Evolutionary conservation across 208 protist genomes (phyloP).

Genomic region (Crithidia expoeki): DNA sequence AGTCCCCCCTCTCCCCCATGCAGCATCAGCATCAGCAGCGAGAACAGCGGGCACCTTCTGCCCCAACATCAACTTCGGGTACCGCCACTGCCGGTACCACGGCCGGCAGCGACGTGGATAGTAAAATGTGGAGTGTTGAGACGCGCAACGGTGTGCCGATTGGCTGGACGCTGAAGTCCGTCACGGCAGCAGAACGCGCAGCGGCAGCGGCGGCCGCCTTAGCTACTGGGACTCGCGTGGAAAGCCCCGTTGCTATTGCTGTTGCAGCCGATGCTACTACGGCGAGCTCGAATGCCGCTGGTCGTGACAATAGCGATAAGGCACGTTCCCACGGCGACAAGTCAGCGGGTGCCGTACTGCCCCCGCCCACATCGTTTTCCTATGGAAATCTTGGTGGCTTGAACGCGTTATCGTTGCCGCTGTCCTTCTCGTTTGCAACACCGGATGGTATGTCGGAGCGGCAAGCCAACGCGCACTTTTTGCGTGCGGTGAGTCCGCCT

Average conservation of each 20-base stretch:
- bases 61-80: conserved; percentile 1
- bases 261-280: background rate
- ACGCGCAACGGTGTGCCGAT: conserved; percentile 17
- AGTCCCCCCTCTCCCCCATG: background rate
- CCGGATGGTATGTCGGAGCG: conserved; percentile 3
- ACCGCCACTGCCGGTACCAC: conserved; percentile 15
- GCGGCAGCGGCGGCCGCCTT: background rate
- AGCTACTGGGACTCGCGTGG: background rate
- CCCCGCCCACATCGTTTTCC: background rate
- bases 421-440: conserved; percentile 7
- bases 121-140: conserved; percentile 25
- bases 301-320: background rate
- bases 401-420: background rate
- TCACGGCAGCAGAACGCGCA: conserved; percentile 22
- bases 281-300: background rate
- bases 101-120: conserved; percentile 21
- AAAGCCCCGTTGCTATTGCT: background rate
- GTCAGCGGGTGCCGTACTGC: no score
- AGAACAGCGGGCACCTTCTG: background rate
- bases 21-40: conserved; percentile 1
- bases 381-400: background rate
- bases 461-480: background rate
- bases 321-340: background rate
- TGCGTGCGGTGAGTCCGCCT: background rate
- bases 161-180: conserved; percentile 27